Evolutionary conservation across 1,284 basidiomycete genomes (phyloP), one percentile per base, ranked within the genome.

Genomic region (Tilletia setariae): DNA sequence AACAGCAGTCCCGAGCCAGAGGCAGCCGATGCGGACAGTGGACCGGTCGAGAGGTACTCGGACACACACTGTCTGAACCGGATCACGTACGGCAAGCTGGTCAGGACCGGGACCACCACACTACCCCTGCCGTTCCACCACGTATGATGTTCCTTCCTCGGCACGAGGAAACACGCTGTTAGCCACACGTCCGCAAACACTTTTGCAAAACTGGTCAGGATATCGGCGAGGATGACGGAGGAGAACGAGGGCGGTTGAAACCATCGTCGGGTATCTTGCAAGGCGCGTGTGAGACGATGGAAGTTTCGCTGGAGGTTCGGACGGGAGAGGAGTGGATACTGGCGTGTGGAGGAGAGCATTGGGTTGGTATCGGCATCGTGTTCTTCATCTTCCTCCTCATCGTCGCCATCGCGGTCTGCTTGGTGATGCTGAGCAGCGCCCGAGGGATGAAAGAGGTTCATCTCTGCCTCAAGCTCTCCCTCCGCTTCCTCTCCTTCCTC

Each of bases 201-300:
- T 84, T 97, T 97, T 51, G 96, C 94, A 76, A 93, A 96, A 0
- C 93, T 96, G 0, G 96, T 98, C 77, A 96, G 88, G 70, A 97
- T 89, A 86, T 99, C 96, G 67, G 95, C 94, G 68, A 96, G 88
- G 61, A 98, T 88, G 61, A 99, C 89, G 79, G 98, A 94, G 51
- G 90, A 89, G 83, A 99, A 98, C 80, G 90, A 89, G 56, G 94
- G 86, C 1, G 88, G 87, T 63, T 86, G 85, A 16, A 30, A 32
- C 56, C 56, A 61, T 15, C 56, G 66, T 86, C 85, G 35, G 86
- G 80, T 0, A 88, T 61, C 56, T 19, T 30, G 56, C 16, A 61
- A 2, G 8, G 40, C 21, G 62, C 15, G 23, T 43, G 19, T 35
- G 23, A 25, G 30, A n/a, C 56, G 28, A 16, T 23, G 46, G 46